A percentile compares a stretch with the other conserved stretches of the same genome.
phyloP scores from a whole-genome alignment of 2,329 filamentous ascomycete species.

The Cucurbitaria berberidis region DNA sequence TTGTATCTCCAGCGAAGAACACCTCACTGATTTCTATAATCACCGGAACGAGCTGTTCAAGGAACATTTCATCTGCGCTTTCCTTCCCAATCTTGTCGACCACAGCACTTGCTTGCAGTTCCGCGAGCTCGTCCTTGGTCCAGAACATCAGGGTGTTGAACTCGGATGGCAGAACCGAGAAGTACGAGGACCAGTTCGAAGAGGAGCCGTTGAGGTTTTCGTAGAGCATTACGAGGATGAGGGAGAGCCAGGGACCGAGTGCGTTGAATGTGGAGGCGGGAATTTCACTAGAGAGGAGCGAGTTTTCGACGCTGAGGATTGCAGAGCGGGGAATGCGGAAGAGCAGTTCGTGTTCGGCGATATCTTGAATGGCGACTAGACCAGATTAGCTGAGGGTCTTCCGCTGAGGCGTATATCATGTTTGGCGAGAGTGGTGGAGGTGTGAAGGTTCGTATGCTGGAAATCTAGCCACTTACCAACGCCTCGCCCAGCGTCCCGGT shows the following conservation, averaged over 20 bases:
- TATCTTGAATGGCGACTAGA: slow-evolving; percentile 72
- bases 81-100: slow-evolving; percentile 75
- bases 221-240: slow-evolving; percentile 82
- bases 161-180: slow-evolving; percentile 70
- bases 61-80: slow-evolving; percentile 73
- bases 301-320: slow-evolving; percentile 77
- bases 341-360: slow-evolving; percentile 75
- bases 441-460: background rate
- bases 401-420: background rate
- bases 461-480: slow-evolving; percentile 59
- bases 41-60: slow-evolving; percentile 62
- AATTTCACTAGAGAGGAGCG: slow-evolving; percentile 66
- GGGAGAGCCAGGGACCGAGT: slow-evolving; percentile 58
- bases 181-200: slow-evolving; percentile 79
- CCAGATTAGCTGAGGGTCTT: background rate
- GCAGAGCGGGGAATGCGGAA: slow-evolving; percentile 77
- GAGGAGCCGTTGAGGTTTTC: slow-evolving; percentile 66
- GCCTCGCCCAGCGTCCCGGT: slow-evolving; percentile 64
- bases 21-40: slow-evolving; percentile 48
- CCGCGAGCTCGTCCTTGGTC: slow-evolving; percentile 70
- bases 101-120: slow-evolving; percentile 80
- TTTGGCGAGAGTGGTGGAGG: background rate
- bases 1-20: slow-evolving; percentile 49
- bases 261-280: slow-evolving; percentile 38
- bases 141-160: slow-evolving; percentile 95